Base-by-base conservation (phyloP, 495 filamentous ascomycete species). In the Corynascus novoguineensis region DNA sequence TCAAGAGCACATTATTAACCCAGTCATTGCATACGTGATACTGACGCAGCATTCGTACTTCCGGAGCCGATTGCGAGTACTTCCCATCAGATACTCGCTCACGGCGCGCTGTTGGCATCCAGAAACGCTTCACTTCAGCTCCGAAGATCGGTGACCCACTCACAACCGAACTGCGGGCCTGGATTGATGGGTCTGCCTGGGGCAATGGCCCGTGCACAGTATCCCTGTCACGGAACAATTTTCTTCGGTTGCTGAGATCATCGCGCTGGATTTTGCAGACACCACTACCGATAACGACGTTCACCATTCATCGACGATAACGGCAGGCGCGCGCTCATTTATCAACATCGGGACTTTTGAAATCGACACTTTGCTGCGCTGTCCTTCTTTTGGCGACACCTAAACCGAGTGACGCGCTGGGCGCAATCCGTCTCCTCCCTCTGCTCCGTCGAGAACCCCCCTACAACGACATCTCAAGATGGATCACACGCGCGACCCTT, bases 401-500 rank as follows among this genome's bases (percentile, higher is more conserved):
- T 22, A 14, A 19, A 1, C 10, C 19, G 9, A 11, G 9, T 25
- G 9, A 38, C 53, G 34, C 42, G 44, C 53, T 31, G 53, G 41
- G 24, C 53, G 53, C 44, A 25, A 38, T n/a, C 32, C 14, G 12
- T n/a, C 2, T 38, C 15, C 15, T 1, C 21, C n/a, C 22, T 22
- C 35, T 41, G n/a, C n/a, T 41, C 46, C 25, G 21, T 24, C 29
- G 21, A 34, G n/a, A n/a, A 5, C 17, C 28, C 11, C 37, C 34
- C 42, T 34, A 21, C 35, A 49, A 51, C 41, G 40, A 52, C 22
- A 34, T 42, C 17, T 78, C 72, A 32, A 75, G 73, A 84, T 96
- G 86, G 78, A 98, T 78, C 80, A 97, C 75, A 74, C 83, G 64
- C 82, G 93, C 81, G 76, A 95, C 73, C 92, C 92, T 51, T 97